Evolutionary conservation across 805 yeast genomes (phyloP).

Genomic region (Saturnispora serradocipensis): DNA sequence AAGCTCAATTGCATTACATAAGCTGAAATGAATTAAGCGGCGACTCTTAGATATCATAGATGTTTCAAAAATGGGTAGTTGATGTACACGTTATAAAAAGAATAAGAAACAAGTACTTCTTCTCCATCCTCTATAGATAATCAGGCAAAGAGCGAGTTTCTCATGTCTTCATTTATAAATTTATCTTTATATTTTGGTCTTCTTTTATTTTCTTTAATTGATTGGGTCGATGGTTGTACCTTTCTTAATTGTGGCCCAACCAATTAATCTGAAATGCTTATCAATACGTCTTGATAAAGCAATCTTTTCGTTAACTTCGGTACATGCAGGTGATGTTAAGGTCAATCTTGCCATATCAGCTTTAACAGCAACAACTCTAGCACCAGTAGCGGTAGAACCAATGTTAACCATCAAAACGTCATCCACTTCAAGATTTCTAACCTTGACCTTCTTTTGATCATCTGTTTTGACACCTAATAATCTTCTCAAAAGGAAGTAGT

Average conservation of each 20-base stretch:
- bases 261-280: constrained; percentile 99
- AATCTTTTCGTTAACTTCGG: constrained; percentile 95
- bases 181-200: not conserved
- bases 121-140: not conserved
- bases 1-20: not conserved
- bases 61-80: not conserved
- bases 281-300: constrained; percentile 98
- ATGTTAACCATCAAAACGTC: constrained; percentile 98
- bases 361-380: constrained; percentile 93
- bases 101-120: not conserved
- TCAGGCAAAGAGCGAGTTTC: not conserved
- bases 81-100: constrained; percentile 1
- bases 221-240: constrained; percentile 84
- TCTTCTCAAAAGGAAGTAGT: constrained; percentile 93
- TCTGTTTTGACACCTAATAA: constrained; percentile 97
- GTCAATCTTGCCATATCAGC: constrained; percentile 99
- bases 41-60: not conserved
- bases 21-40: not conserved
- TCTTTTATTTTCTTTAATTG: constrained; percentile 26
- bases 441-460: constrained; percentile 95
- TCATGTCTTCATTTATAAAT: not conserved
- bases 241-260: constrained; percentile 98
- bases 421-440: constrained; percentile 84
- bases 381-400: constrained; percentile 99
- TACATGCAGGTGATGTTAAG: constrained; percentile 96